Percentiles rank a stretch among this genome's conserved stretches.
phyloP scores from a whole-genome alignment of 2,329 filamentous ascomycete genomes.

The Sordariomycetes sp. region DNA sequence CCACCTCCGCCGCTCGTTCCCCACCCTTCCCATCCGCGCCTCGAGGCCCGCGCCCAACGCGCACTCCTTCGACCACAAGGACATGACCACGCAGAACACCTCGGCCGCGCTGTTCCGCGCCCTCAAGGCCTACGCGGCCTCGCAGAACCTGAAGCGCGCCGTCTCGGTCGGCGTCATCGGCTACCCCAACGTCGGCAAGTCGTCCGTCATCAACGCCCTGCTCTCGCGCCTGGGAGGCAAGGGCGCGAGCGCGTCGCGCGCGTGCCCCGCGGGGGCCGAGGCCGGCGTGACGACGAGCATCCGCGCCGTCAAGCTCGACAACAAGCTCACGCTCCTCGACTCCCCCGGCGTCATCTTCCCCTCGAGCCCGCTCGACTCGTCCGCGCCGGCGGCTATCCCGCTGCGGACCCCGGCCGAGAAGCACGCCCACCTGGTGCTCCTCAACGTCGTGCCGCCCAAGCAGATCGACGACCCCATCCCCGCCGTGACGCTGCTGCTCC shows the following conservation, averaged over 20 bases:
- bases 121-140: constrained; percentile 78
- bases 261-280: constrained; percentile 83
- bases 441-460: constrained; percentile 88
- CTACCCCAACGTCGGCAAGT: constrained; percentile 94
- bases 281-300: constrained; percentile 86
- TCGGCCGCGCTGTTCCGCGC: constrained; percentile 78
- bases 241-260: constrained; percentile 42
- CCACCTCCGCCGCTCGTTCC: constrained; percentile 81
- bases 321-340: constrained; percentile 85
- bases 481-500: constrained; percentile 74
- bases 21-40: constrained; percentile 79
- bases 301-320: constrained; percentile 86
- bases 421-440: constrained; percentile 73
- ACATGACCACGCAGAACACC: constrained; percentile 77
- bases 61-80: constrained; percentile 84
- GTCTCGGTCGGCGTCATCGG: constrained; percentile 89
- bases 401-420: constrained; percentile 57
- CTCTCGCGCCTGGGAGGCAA: constrained; percentile 62
- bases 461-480: constrained; percentile 89
- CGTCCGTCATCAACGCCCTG: constrained; percentile 89
- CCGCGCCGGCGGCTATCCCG: constrained; percentile 27
- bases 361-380: constrained; percentile 36
- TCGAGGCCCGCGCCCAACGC: constrained; percentile 75
- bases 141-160: constrained; percentile 76
- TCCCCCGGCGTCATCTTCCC: constrained; percentile 94